Conservation (phyloP, 2,329 filamentous ascomycete species). For the Berkeleyomyces basicola region DNA sequence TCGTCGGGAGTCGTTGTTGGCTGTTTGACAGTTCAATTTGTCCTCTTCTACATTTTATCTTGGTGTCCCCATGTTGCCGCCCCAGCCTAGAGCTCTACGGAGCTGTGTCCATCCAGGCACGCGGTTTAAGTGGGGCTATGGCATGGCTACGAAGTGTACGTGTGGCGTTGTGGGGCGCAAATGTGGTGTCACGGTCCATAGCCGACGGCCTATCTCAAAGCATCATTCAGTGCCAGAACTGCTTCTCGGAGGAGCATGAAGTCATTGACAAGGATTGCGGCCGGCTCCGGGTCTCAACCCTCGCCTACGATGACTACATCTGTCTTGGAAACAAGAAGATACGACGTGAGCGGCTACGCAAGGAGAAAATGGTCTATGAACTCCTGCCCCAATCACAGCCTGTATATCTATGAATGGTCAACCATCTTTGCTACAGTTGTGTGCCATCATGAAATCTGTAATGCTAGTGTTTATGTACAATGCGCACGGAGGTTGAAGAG, state of each 20-base stretch:
- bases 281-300: too few species aligned
- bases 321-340: too few species aligned
- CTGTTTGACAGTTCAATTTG: not conserved
- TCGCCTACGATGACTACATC: too few species aligned
- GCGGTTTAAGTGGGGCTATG: not conserved
- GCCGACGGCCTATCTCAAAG: too few species aligned
- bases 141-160: not conserved
- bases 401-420: too few species aligned
- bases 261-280: too few species aligned
- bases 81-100: not conserved
- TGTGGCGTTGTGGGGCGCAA: not conserved
- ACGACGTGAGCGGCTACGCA: too few species aligned
- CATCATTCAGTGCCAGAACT: too few species aligned
- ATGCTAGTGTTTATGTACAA: not conserved
- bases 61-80: not conserved
- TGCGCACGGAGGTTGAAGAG: not conserved
- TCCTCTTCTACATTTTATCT: not conserved
- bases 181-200: not conserved
- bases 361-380: too few species aligned
- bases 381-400: too few species aligned
- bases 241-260: too few species aligned
- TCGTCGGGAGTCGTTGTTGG: not conserved
- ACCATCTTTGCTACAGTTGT: not conserved
- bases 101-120: not conserved
- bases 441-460: not conserved